phyloP scores from a whole-genome alignment of 2,329 filamentous ascomycete genomes.

The Xylaria sp. region DNA sequence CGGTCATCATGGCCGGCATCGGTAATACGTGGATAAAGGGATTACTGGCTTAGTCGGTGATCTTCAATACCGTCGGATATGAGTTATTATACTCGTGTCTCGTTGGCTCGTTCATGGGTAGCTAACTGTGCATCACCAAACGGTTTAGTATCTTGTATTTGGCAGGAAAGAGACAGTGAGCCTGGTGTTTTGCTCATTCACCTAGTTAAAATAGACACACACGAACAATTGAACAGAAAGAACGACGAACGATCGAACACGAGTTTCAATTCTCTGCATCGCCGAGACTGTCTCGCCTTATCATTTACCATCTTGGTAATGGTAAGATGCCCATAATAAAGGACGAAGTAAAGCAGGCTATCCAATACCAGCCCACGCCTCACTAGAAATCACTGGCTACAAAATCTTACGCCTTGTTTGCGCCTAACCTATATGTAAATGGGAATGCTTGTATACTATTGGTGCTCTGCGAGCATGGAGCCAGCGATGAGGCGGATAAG shows the following conservation, averaged over 20 bases:
- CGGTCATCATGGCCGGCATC: slow-evolving; percentile 21
- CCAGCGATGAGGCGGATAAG: background rate
- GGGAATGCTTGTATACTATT: slow-evolving; percentile 28
- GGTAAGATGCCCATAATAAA: background rate
- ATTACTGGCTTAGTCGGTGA: background rate
- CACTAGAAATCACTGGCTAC: background rate
- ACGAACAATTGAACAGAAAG: background rate
- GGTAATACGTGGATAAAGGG: background rate
- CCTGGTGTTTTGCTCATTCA: background rate
- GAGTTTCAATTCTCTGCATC: background rate
- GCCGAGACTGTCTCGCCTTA: too few relatives aligned
- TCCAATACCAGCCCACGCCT: background rate
- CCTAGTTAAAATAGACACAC: background rate
- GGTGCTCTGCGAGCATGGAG: slow-evolving; percentile 15
- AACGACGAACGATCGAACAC: background rate
- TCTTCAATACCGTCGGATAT: background rate
- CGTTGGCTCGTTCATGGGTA: background rate
- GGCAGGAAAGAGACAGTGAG: too few relatives aligned
- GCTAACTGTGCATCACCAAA: background rate
- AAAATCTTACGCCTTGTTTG: slow-evolving; percentile 9
- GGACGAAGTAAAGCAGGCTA: background rate
- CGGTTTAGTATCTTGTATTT: background rate
- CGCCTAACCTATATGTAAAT: slow-evolving; percentile 23
- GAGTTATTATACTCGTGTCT: background rate
- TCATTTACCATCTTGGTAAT: background rate